Base-by-base conservation (phyloP, 306 rosid species). In the barrel medic (Medicago truncatula) region DNA sequence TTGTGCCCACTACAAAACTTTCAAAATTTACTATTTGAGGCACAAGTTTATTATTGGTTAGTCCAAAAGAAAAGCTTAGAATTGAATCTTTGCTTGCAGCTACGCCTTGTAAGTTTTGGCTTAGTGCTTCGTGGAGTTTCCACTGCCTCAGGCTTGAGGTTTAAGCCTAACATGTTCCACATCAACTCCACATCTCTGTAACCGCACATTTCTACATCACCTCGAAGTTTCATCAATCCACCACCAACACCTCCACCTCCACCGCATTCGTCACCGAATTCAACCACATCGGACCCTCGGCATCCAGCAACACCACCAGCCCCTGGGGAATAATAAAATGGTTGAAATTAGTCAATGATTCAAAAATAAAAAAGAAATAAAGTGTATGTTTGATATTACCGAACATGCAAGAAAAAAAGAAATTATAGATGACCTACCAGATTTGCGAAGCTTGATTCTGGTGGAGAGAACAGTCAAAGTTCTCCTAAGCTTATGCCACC, bases 101-200 rank as follows among this genome's bases (percentile, higher is more conserved):
- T 13, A 50, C 64, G 52, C 18, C 72, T 71, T 56, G 36, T 34
- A 67, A 44, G 21, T 21, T 69, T 70, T 2, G 61, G 9, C 11
- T 36, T 65, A 16, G 44, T 40, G 46, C 1, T 25, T 40, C 6
- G 36, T 41, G 76, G 17, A 0, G 31, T 74, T 56, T 82, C 80
- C 61, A 49, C 34, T 28, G 53, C 49, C 34, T 78, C 69, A 34
- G 6, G 71, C 10, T 73, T 71, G 1, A 65, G n/a, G 38, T 65
- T 65, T 38, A 67, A 65, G 57, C 81, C 84, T 59, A 90, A 34
- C 83, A 90, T 83, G 82, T 88, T 81, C 93, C 91, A 88, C 91
- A 88, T 86, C 2, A 87, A 79, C 62, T 87, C 89, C 12, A 87
- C 93, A 57, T 90, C 93, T 43, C 73, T 78, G 73, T 88, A 88